A percentile compares a stretch with the other conserved stretches of the same genome.
These are phyloP conservation scores for Russula brevipes DNA, from an alignment of 768 basidiomycete genomes.

Conservation along the genomic window DNA sequence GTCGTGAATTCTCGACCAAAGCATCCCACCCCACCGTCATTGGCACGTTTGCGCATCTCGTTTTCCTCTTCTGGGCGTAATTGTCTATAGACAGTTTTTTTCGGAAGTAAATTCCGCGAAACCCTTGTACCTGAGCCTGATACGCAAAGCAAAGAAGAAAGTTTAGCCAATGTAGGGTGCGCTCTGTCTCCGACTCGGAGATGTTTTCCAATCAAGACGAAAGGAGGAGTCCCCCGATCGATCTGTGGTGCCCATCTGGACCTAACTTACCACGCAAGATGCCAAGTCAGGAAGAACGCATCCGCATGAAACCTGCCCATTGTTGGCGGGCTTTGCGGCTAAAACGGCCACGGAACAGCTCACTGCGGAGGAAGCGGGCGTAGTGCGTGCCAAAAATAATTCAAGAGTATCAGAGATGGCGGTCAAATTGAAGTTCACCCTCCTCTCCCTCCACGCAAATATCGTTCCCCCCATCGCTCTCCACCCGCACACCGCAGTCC, in stretches of 20 bases:
- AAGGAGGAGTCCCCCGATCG: not conserved
- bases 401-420: too few relatives aligned
- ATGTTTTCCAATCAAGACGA: not conserved
- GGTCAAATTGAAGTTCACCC: constrained; percentile 29
- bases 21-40: not conserved
- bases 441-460: too few relatives aligned
- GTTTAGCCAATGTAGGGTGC: not conserved
- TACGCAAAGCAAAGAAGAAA: not conserved
- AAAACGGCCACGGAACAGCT: constrained; percentile 41
- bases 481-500: too few relatives aligned
- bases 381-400: constrained; percentile 52
- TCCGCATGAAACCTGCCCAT: not conserved
- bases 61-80: not conserved
- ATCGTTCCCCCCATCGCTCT: too few relatives aligned
- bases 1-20: not conserved
- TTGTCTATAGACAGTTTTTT: not conserved
- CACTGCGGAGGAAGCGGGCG: constrained; percentile 44
- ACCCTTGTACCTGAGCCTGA: not conserved
- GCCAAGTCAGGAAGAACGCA: too few relatives aligned
- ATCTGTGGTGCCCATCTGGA: not conserved
- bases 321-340: not conserved
- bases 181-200: constrained; percentile 1
- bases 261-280: not conserved
- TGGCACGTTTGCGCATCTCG: not conserved
- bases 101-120: not conserved